phyloP scores from a whole-genome alignment of 495 filamentous ascomycete species.

The Recurvomyces mirabilis region DNA sequence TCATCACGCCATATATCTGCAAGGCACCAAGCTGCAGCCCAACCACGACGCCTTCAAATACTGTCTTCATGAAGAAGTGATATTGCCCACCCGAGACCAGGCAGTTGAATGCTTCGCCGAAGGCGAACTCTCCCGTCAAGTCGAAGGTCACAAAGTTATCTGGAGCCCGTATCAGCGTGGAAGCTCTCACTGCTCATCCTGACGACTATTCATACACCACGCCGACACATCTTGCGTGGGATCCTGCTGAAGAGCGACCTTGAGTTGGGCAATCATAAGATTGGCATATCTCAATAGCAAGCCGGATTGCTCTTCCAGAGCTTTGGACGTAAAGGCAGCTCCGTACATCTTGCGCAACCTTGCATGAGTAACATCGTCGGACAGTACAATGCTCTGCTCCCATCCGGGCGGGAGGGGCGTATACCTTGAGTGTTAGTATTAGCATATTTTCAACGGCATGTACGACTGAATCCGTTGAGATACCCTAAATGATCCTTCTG shows the following conservation, averaged over 20 bases:
- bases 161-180: conserved; percentile 1
- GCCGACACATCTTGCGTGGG: conserved; percentile 16
- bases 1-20: not conserved
- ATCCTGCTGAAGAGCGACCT: conserved; percentile 13
- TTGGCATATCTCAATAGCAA: conserved; percentile 27
- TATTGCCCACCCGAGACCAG: conserved; percentile 19
- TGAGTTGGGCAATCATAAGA: conserved; percentile 22
- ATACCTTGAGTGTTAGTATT: no score
- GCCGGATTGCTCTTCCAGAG: conserved; percentile 25
- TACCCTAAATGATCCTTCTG: conserved; percentile 16
- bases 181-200: not conserved
- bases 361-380: conserved; percentile 21
- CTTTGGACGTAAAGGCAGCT: conserved; percentile 25
- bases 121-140: conserved; percentile 29
- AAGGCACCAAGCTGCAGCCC: not conserved
- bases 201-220: not conserved
- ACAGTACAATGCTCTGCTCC: conserved; percentile 9
- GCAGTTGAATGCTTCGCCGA: conserved; percentile 28
- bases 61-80: conserved; percentile 20
- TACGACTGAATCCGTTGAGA: no score
- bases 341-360: conserved; percentile 22
- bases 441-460: no score
- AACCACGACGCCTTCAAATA: conserved; percentile 18
- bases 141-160: conserved; percentile 30
- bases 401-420: conserved; percentile 2